These are phyloP conservation scores for Saccharomyces kudriavzevii DNA, from an alignment of 805 yeast species.

Conservation along the genomic window DNA sequence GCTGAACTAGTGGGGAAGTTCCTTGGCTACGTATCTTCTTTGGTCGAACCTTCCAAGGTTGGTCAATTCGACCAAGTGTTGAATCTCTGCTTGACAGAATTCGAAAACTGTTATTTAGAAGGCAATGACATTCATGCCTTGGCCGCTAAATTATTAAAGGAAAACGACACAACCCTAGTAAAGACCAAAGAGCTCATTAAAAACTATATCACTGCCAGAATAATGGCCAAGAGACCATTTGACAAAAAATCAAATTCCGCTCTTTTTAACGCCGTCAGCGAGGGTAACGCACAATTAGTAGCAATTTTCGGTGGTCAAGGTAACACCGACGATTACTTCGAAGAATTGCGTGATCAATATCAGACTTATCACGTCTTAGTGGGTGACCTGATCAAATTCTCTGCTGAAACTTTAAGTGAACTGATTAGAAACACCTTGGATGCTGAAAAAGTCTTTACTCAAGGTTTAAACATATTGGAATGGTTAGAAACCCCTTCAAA, in stretches of 20 bases:
- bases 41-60: slow-evolving; percentile 36
- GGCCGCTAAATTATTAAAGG: slow-evolving; percentile 58
- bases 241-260: slow-evolving; percentile 45
- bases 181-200: slow-evolving; percentile 71
- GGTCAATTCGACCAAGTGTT: slow-evolving; percentile 61
- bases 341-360: slow-evolving; percentile 84
- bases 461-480: slow-evolving; percentile 78
- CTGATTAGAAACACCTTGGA: slow-evolving; percentile 61
- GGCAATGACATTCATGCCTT: slow-evolving; percentile 81
- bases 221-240: slow-evolving; percentile 42
- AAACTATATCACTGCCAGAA: slow-evolving; percentile 62
- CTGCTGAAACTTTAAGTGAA: slow-evolving; percentile 58
- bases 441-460: slow-evolving; percentile 82
- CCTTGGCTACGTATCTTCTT: slow-evolving; percentile 59
- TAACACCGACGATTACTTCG: slow-evolving; percentile 94
- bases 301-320: slow-evolving; percentile 99
- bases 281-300: slow-evolving; percentile 51
- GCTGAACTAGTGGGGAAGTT: slow-evolving; percentile 80
- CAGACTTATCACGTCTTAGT: slow-evolving; percentile 68
- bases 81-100: slow-evolving; percentile 65
- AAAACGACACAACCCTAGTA: slow-evolving; percentile 50
- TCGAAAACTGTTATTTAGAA: slow-evolving; percentile 69
- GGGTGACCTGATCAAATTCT: slow-evolving; percentile 58
- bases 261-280: slow-evolving; percentile 55
- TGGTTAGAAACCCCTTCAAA: slow-evolving; percentile 83